These are phyloP conservation scores for Trichoderma oligosporum DNA, from an alignment of 2,329 filamentous ascomycete species.

Conservation along the genomic window DNA sequence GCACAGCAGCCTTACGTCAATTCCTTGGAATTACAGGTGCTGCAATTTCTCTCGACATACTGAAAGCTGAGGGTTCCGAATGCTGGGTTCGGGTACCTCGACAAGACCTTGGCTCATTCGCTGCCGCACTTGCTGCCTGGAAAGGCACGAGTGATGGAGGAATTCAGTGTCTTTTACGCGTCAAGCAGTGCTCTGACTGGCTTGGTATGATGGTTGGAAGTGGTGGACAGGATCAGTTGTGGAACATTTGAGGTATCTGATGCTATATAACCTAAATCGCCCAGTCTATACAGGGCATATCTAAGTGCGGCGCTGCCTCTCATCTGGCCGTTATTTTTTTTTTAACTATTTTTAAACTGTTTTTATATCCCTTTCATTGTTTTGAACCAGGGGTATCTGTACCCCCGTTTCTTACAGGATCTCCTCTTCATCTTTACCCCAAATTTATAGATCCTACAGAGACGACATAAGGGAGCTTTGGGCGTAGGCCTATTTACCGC, in stretches of 20 bases:
- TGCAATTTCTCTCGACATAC: conserved; percentile 66
- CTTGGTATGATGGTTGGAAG: conserved; percentile 56
- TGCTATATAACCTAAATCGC: conserved; percentile 9
- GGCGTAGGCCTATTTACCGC: conserved; percentile 64
- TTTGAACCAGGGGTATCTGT: neutral
- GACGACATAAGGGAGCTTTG: conserved; percentile 76
- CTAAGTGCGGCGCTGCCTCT: conserved; percentile 14
- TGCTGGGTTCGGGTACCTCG: conserved; percentile 64
- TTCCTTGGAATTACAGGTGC: conserved; percentile 68
- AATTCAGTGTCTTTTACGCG: conserved; percentile 48
- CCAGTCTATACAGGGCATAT: conserved; percentile 18
- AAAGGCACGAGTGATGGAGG: conserved; percentile 44
- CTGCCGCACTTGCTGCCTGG: conserved; percentile 65
- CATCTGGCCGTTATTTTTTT: neutral
- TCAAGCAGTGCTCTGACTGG: conserved; percentile 61
- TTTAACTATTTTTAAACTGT: conserved; percentile 26
- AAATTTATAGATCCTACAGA: conserved; percentile 48
- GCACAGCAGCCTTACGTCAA: conserved; percentile 59
- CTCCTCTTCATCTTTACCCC: neutral
- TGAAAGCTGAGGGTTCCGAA: conserved; percentile 54
- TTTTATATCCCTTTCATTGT: conserved; percentile 19
- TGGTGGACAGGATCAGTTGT: conserved; percentile 42
- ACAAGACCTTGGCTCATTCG: conserved; percentile 56
- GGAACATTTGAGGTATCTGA: conserved; percentile 39
- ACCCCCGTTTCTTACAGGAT: conserved; percentile 19